Conservation (phyloP, 2,329 filamentous ascomycete species). For the Fusarium algeriense region DNA sequence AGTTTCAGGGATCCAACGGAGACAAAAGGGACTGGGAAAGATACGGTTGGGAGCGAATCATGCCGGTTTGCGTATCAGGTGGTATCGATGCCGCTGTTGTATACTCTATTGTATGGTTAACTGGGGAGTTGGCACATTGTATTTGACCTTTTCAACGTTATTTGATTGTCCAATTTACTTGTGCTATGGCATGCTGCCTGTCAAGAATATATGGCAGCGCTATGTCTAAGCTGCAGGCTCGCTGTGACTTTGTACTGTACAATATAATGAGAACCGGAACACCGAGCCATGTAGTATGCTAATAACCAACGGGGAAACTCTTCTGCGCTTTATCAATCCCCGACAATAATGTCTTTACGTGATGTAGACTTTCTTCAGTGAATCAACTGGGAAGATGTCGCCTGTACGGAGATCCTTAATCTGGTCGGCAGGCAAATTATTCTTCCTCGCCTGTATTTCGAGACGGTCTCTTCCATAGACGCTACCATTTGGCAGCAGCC, state of each 20-base stretch:
- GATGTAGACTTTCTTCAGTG: conserved; percentile 91
- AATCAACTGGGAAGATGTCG: conserved; percentile 70
- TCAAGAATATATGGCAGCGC: background rate
- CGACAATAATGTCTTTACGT: conserved; percentile 62
- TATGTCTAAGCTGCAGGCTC: background rate
- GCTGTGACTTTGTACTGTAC: conserved; percentile 8
- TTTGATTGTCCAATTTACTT: background rate
- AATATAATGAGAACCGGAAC: conserved; percentile 1
- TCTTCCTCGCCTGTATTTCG: conserved; percentile 81
- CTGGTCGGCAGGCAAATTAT: conserved; percentile 73
- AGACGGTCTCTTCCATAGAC: conserved; percentile 85
- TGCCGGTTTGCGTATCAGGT: conserved; percentile 23
- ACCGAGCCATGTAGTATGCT: background rate
- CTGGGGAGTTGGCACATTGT: conserved; percentile 36
- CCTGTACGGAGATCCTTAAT: conserved; percentile 85
- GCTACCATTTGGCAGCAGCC: conserved; percentile 87
- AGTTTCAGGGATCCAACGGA: conserved; percentile 25
- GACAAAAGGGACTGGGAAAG: conserved; percentile 10
- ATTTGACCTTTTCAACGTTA: conserved; percentile 25
- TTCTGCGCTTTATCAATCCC: background rate
- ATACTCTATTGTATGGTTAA: conserved; percentile 45
- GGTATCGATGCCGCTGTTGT: conserved; percentile 41
- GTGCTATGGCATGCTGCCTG: background rate
- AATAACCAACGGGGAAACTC: background rate
- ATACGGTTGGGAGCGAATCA: conserved; percentile 19